These are phyloP conservation scores for Oehlia diaphana DNA, from an alignment of 192 early-diverging fungal species.

Conservation along the genomic window DNA sequence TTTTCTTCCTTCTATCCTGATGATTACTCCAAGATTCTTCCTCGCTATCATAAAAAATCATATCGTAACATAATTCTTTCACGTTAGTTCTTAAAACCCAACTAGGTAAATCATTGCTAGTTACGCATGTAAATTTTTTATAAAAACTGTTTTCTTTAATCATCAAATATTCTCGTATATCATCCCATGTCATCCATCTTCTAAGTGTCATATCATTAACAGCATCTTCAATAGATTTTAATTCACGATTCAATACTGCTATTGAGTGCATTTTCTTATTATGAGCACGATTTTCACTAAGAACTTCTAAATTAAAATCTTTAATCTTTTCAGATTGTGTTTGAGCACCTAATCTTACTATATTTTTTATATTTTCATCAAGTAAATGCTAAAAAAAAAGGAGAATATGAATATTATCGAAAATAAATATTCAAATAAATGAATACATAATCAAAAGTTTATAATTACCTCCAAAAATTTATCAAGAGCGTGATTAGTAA, in stretches of 20 bases:
- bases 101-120: neutral
- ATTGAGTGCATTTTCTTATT: neutral
- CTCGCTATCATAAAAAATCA: neutral
- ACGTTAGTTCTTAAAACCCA: neutral
- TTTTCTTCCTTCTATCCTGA: neutral
- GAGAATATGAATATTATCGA: neutral
- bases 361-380: neutral
- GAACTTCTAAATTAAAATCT: conserved; percentile 12
- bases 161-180: conserved; percentile 14
- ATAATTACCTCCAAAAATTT: conserved; percentile 33
- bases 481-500: conserved; percentile 50
- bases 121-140: neutral
- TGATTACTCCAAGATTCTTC: too few relatives aligned
- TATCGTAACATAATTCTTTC: neutral
- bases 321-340: conserved; percentile 36
- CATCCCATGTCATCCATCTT: conserved; percentile 23
- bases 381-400: neutral
- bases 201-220: conserved; percentile 8
- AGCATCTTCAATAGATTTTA: neutral
- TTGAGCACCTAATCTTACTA: conserved; percentile 50
- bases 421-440: too few relatives aligned
- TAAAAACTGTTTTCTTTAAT: conserved; percentile 2
- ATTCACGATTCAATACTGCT: too few relatives aligned
- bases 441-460: neutral
- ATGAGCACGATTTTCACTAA: neutral